Conservation (phyloP, 1,284 basidiomycete genomes). For the Austroboletus rostrupii region DNA sequence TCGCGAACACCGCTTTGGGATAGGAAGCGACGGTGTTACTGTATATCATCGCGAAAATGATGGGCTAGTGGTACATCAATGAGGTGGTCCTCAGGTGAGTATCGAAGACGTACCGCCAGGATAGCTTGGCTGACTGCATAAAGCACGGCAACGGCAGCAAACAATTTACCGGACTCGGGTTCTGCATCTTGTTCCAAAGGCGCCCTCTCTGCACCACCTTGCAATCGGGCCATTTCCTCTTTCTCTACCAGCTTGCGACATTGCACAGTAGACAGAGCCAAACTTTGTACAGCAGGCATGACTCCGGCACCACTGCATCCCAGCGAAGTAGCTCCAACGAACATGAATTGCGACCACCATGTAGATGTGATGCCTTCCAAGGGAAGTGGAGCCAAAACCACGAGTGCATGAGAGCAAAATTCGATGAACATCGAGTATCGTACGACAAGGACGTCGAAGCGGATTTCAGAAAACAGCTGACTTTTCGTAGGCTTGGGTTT, state of each 20-base stretch:
- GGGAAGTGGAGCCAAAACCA: conserved; percentile 50
- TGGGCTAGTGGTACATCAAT: conserved; percentile 42
- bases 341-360: conserved; percentile 44
- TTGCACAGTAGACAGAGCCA: conserved; percentile 66
- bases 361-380: conserved; percentile 5
- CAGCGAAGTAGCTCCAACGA: conserved; percentile 54
- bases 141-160: conserved; percentile 65
- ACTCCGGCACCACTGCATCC: conserved; percentile 59
- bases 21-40: conserved; percentile 59
- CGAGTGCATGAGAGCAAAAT: conserved; percentile 57
- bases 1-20: conserved; percentile 64
- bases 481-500: conserved; percentile 47
- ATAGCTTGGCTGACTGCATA: conserved; percentile 66
- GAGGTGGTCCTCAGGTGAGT: background rate
- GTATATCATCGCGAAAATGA: conserved; percentile 68
- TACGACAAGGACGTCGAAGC: conserved; percentile 63
- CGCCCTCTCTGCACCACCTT: conserved; percentile 2
- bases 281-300: conserved; percentile 63
- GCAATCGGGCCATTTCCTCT: conserved; percentile 19
- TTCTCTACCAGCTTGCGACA: conserved; percentile 41
- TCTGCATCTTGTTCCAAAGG: conserved; percentile 20
- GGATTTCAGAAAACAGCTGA: conserved; percentile 58
- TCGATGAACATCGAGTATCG: conserved; percentile 62
- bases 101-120: conserved; percentile 48
- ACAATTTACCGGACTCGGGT: conserved; percentile 51